These are phyloP conservation scores for Lipomyces yamanashiensis DNA, from an alignment of 805 yeast species.

Conservation along the genomic window DNA sequence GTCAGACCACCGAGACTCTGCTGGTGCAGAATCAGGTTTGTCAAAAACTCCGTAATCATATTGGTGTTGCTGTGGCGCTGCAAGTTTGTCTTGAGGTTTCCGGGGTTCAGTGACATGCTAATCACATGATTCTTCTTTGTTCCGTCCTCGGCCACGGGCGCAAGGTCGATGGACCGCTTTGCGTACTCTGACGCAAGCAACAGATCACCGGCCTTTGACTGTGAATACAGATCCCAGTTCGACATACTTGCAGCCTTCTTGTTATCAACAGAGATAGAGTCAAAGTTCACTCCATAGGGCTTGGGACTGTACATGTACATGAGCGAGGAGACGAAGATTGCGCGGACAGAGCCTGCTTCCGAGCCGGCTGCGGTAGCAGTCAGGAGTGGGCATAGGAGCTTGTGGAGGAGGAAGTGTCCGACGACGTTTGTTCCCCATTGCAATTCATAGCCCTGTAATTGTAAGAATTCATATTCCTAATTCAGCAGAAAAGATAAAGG, in stretches of 20 bases:
- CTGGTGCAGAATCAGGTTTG: slow-evolving; percentile 4
- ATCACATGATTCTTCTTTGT: slow-evolving; percentile 10
- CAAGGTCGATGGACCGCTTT: slow-evolving; percentile 7
- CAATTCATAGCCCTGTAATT: slow-evolving; percentile 53
- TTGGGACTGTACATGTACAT: slow-evolving; percentile 45
- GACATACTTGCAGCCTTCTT: slow-evolving; percentile 36
- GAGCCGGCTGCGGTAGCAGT: slow-evolving; percentile 43
- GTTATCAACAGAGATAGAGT: slow-evolving; percentile 41
- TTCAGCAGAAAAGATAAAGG: too few species aligned
- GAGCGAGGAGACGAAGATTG: slow-evolving; percentile 53
- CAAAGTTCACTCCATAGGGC: slow-evolving; percentile 46
- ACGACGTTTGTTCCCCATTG: slow-evolving; percentile 55
- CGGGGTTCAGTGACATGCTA: slow-evolving; percentile 29
- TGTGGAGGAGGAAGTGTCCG: slow-evolving; percentile 54
- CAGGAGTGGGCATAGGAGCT: slow-evolving; percentile 49
- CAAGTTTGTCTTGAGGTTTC: slow-evolving; percentile 23
- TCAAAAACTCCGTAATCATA: neutral
- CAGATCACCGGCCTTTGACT: slow-evolving; percentile 51
- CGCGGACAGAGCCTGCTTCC: slow-evolving; percentile 41
- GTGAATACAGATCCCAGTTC: slow-evolving; percentile 45
- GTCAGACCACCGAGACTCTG: slow-evolving; percentile 38
- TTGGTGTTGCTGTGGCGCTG: neutral
- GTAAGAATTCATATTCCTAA: slow-evolving; percentile 34
- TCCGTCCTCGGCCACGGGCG: slow-evolving; percentile 10
- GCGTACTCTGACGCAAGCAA: slow-evolving; percentile 23